Evolutionary conservation across 208 protist genomes (phyloP).

Genomic region (Eutreptiella sp.): DNA sequence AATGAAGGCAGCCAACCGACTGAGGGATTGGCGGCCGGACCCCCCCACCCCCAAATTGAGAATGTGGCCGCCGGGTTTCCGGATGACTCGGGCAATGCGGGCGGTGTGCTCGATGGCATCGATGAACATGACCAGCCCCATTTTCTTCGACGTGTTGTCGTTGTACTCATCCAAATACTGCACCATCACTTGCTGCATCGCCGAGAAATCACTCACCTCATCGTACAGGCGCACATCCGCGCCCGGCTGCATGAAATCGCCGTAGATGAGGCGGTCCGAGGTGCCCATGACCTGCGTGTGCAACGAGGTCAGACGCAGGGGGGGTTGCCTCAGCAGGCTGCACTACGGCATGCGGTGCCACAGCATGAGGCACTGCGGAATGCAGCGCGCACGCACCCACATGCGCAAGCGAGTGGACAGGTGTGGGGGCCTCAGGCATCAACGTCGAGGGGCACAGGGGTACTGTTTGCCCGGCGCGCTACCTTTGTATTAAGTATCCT

Average conservation of each 20-base stretch:
- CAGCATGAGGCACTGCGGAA: too few relatives aligned
- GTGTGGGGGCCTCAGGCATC: too few relatives aligned
- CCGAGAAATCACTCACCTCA: conserved; percentile 71
- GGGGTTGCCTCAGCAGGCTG: too few relatives aligned
- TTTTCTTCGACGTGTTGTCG: conserved; percentile 59
- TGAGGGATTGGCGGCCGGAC: conserved; percentile 91
- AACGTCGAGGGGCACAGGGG: too few relatives aligned
- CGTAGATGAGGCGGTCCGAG: conserved; percentile 71
- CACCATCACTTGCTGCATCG: conserved; percentile 70
- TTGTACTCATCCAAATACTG: conserved; percentile 89
- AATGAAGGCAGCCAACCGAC: conserved; percentile 85
- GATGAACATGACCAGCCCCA: conserved; percentile 93
- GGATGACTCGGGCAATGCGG: conserved; percentile 86
- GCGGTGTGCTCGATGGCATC: conserved; percentile 93
- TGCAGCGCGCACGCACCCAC: too few relatives aligned
- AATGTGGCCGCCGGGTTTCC: conserved; percentile 90
- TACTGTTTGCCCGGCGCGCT: too few relatives aligned
- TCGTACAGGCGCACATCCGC: conserved; percentile 68
- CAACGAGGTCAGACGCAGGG: too few relatives aligned
- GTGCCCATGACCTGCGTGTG: conserved; percentile 5
- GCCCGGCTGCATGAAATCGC: conserved; percentile 77
- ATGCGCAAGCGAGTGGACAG: too few relatives aligned
- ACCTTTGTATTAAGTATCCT: too few relatives aligned
- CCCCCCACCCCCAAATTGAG: conserved; percentile 95
- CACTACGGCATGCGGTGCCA: too few relatives aligned